Conservation (phyloP, 2,329 filamentous ascomycete genomes). For the Diaporthe sp. region DNA sequence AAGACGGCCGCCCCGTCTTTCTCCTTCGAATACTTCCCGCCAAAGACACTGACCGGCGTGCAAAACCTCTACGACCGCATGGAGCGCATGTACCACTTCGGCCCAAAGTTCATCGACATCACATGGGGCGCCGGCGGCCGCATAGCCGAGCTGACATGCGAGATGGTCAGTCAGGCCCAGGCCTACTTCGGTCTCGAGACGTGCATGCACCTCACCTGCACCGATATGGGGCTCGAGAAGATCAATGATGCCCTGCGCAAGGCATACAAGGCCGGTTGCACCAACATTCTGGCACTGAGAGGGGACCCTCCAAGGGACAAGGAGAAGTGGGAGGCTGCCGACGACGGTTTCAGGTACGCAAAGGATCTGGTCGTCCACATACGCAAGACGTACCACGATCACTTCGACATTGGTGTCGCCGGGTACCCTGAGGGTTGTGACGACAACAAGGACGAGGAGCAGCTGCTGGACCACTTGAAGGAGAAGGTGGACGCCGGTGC, state of each 20-base stretch:
- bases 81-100: slow-evolving; percentile 97
- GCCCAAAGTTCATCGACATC: slow-evolving; percentile 96
- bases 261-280: slow-evolving; percentile 95
- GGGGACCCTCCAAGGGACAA: slow-evolving; percentile 95
- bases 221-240: slow-evolving; percentile 94
- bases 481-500: slow-evolving; percentile 96
- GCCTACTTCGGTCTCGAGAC: slow-evolving; percentile 96
- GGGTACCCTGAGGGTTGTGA: slow-evolving; percentile 97
- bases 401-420: slow-evolving; percentile 98
- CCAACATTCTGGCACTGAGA: slow-evolving; percentile 93
- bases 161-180: slow-evolving; percentile 97
- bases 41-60: slow-evolving; percentile 96
- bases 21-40: slow-evolving; percentile 99
- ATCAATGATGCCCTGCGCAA: slow-evolving; percentile 89
- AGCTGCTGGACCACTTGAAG: slow-evolving; percentile 91
- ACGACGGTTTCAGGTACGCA: slow-evolving; percentile 91
- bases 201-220: slow-evolving; percentile 99
- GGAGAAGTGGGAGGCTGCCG: slow-evolving; percentile 91
- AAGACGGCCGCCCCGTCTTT: slow-evolving; percentile 86
- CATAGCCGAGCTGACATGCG: slow-evolving; percentile 90
- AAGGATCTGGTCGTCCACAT: slow-evolving; percentile 87
- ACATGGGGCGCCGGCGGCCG: slow-evolving; percentile 98
- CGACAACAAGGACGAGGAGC: slow-evolving; percentile 88
- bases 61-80: slow-evolving; percentile 99
- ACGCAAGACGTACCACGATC: slow-evolving; percentile 80